These are phyloP conservation scores for Sporisorium reilianum DNA, from an alignment of 1,284 basidiomycete species.

Conservation along the genomic window DNA sequence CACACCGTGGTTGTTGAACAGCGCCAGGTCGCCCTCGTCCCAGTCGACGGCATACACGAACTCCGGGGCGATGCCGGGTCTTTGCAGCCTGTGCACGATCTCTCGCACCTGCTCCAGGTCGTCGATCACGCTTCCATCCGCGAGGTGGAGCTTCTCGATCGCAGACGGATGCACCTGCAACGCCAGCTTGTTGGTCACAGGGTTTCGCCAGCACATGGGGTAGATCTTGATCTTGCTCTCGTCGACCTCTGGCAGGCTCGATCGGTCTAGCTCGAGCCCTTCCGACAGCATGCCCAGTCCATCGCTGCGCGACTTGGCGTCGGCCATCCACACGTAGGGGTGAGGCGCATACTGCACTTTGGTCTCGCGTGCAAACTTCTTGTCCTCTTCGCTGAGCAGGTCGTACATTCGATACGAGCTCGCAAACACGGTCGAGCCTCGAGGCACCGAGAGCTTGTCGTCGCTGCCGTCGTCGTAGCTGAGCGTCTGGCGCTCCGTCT, in stretches of 20 bases:
- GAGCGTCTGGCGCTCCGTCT: slow-evolving; percentile 1
- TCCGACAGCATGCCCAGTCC: slow-evolving; percentile 7
- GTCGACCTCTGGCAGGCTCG: slow-evolving; percentile 1
- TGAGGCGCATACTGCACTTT: slow-evolving; percentile 9
- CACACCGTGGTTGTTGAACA: slow-evolving; percentile 11
- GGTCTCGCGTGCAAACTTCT: slow-evolving; percentile 10
- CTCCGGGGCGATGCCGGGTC: slow-evolving; percentile 4
- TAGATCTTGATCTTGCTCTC: slow-evolving; percentile 5
- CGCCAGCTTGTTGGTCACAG: slow-evolving; percentile 2
- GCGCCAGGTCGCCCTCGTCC: slow-evolving; percentile 10
- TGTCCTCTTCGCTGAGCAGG: slow-evolving; percentile 14
- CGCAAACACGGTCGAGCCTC: slow-evolving; percentile 9
- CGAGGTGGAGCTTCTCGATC: slow-evolving; percentile 6
- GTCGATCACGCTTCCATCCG: slow-evolving; percentile 5
- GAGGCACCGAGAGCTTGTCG: slow-evolving; percentile 3
- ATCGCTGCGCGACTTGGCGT: slow-evolving; percentile 10
- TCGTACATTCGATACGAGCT: slow-evolving; percentile 10
- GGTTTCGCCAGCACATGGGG: slow-evolving; percentile 12
- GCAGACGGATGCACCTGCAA: slow-evolving; percentile 12
- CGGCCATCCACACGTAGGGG: slow-evolving; percentile 9
- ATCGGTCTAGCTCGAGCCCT: slow-evolving; percentile 6
- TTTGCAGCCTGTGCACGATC: slow-evolving; percentile 12
- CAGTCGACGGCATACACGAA: slow-evolving; percentile 9
- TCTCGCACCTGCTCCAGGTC: slow-evolving; percentile 7
- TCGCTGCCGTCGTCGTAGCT: slow-evolving; percentile 8